phyloP scores from a whole-genome alignment of 2,329 filamentous ascomycete genomes.

The Plenodomus biglobosus region DNA sequence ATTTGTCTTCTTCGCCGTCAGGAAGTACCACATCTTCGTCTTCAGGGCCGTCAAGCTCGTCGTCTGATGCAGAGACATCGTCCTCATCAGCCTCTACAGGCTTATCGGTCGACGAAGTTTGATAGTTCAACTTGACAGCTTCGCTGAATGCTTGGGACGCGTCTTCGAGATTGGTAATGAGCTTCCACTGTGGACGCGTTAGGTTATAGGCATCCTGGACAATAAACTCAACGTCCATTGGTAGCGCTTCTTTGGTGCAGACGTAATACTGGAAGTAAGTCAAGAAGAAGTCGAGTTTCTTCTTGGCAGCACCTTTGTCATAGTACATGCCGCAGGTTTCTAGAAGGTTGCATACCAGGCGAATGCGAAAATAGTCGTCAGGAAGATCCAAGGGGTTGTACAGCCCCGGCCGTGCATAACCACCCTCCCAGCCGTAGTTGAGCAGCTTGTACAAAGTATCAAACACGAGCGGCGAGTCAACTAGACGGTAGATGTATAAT shows the following conservation, averaged over 20 bases:
- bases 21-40: constrained; percentile 46
- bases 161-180: constrained; percentile 78
- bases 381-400: constrained; percentile 79
- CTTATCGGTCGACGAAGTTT: constrained; percentile 72
- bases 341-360: constrained; percentile 81
- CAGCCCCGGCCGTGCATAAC: constrained; percentile 76
- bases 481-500: constrained; percentile 95
- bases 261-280: constrained; percentile 98
- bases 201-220: constrained; percentile 87
- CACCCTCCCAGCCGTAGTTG: constrained; percentile 84
- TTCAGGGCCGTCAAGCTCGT: constrained; percentile 60
- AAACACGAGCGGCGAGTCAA: constrained; percentile 93
- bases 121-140: constrained; percentile 88
- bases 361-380: constrained; percentile 95
- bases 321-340: constrained; percentile 98
- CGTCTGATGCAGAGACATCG: constrained; percentile 73
- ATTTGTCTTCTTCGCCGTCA: constrained; percentile 58
- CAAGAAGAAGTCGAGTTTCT: constrained; percentile 97
- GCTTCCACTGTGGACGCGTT: constrained; percentile 88
- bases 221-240: constrained; percentile 97
- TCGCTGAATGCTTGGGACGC: constrained; percentile 81
- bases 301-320: constrained; percentile 87
- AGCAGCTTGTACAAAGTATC: constrained; percentile 93
- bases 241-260: constrained; percentile 81
- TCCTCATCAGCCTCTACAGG: constrained; percentile 69